These are phyloP conservation scores for Aspergillus conjunctus DNA, from an alignment of 495 filamentous ascomycete genomes.

Conservation along the genomic window DNA sequence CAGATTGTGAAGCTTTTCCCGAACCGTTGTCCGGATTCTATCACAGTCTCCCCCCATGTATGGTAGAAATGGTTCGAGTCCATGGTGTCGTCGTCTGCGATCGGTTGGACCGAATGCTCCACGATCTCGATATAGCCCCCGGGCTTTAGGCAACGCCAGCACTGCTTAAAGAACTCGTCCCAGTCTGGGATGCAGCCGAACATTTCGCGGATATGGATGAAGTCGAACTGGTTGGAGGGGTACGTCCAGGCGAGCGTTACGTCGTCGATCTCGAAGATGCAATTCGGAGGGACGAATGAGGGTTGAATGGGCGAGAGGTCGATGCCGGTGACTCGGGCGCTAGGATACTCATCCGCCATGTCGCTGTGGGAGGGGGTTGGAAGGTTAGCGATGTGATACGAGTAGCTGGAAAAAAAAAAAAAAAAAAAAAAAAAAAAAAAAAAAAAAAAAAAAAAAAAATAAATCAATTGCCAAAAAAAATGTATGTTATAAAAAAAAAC, in stretches of 20 bases:
- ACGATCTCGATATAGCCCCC: constrained; percentile 69
- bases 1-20: constrained; percentile 54
- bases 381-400: constrained; percentile 23
- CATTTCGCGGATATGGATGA: constrained; percentile 63
- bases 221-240: constrained; percentile 58
- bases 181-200: constrained; percentile 64
- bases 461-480: too few relatives aligned
- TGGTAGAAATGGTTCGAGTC: constrained; percentile 53
- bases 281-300: constrained; percentile 48
- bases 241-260: constrained; percentile 58
- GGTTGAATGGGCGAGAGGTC: constrained; percentile 53
- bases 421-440: background rate
- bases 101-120: constrained; percentile 52
- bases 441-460: too few relatives aligned
- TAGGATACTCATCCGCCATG: constrained; percentile 52
- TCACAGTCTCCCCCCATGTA: constrained; percentile 51
- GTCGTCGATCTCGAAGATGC: constrained; percentile 60
- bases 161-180: constrained; percentile 46
- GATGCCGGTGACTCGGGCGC: constrained; percentile 43
- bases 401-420: constrained; percentile 11
- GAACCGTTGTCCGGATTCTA: constrained; percentile 52
- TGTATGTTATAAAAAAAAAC: too few relatives aligned
- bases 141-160: constrained; percentile 52
- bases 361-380: constrained; percentile 35
- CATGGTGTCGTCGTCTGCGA: constrained; percentile 53